Percentiles rank a stretch among this genome's conserved stretches.
Conservation (phyloP, 768 basidiomycete species). For the Hortiboletus campestris region DNA sequence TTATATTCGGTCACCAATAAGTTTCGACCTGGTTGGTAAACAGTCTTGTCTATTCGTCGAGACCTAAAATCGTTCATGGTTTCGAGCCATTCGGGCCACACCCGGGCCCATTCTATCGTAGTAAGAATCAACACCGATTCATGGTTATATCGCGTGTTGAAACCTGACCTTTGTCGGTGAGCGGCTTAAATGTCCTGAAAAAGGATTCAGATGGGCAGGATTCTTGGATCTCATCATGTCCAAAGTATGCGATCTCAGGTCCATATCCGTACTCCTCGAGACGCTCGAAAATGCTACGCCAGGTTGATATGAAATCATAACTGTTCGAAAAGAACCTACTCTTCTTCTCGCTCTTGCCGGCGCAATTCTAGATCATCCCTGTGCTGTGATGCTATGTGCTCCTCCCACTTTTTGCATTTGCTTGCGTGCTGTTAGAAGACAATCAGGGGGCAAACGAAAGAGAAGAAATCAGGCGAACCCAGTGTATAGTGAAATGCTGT, state of each 20-base stretch:
- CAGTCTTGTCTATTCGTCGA: neutral
- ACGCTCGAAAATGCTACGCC: constrained; percentile 10
- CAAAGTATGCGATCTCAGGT: constrained; percentile 1
- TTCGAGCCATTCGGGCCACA: neutral
- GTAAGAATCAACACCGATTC: neutral
- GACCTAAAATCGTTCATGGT: neutral
- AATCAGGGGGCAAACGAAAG: neutral
- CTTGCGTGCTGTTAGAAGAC: neutral
- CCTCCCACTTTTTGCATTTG: neutral
- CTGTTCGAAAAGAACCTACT: neutral
- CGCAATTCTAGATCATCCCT: neutral
- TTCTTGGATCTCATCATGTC: neutral
- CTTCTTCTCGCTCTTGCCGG: neutral
- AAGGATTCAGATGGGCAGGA: neutral
- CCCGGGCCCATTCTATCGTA: neutral
- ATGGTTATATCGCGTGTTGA: neutral
- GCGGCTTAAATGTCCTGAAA: constrained; percentile 8
- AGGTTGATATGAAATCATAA: neutral
- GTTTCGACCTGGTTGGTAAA: constrained; percentile 1
- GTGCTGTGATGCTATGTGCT: neutral
- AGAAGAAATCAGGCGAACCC: neutral
- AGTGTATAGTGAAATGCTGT: accelerated
- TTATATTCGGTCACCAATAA: neutral
- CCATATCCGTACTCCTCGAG: constrained; percentile 7
- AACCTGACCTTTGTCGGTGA: constrained; percentile 8